Evolutionary conservation across 2,329 filamentous ascomycete genomes (phyloP).

Genomic region (Penicillium sp.): DNA sequence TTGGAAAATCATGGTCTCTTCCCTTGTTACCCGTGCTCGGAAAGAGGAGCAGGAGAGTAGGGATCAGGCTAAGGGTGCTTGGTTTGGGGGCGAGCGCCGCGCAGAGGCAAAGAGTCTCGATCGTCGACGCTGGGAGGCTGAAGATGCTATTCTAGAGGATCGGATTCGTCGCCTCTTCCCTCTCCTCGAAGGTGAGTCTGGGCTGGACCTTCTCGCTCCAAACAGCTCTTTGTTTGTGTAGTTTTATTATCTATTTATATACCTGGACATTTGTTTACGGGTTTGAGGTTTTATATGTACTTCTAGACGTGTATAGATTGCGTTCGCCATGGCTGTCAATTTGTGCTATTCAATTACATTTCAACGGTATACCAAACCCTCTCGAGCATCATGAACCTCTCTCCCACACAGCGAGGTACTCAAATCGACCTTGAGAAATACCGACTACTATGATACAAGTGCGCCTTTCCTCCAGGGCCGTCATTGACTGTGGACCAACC

Average conservation of each 20-base stretch:
- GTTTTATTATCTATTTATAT: background rate
- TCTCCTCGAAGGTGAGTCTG: slow-evolving; percentile 33
- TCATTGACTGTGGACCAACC: background rate
- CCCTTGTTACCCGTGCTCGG: slow-evolving; percentile 53
- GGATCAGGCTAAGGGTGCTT: slow-evolving; percentile 33
- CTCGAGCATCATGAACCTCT: background rate
- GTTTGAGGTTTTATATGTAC: background rate
- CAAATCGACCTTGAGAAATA: background rate
- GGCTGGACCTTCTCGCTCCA: slow-evolving; percentile 30
- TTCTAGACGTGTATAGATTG: background rate
- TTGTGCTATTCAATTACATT: background rate
- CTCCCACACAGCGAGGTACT: background rate
- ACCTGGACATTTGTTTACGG: background rate
- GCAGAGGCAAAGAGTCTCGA: slow-evolving; percentile 31
- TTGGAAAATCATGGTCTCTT: slow-evolving; percentile 77
- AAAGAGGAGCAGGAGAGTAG: slow-evolving; percentile 38
- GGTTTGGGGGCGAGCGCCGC: slow-evolving; percentile 35
- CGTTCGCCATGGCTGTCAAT: background rate
- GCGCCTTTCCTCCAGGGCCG: background rate
- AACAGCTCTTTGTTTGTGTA: slow-evolving; percentile 33
- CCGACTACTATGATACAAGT: background rate
- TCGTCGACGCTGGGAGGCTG: slow-evolving; percentile 43
- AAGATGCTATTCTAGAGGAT: slow-evolving; percentile 40
- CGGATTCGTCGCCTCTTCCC: slow-evolving; percentile 33
- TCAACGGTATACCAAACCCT: background rate